Percentiles rank a stretch among this genome's conserved stretches.
Evolutionary conservation across 2,329 filamentous ascomycete genomes (phyloP).

Genomic region (Aspergillus viridinutans): DNA sequence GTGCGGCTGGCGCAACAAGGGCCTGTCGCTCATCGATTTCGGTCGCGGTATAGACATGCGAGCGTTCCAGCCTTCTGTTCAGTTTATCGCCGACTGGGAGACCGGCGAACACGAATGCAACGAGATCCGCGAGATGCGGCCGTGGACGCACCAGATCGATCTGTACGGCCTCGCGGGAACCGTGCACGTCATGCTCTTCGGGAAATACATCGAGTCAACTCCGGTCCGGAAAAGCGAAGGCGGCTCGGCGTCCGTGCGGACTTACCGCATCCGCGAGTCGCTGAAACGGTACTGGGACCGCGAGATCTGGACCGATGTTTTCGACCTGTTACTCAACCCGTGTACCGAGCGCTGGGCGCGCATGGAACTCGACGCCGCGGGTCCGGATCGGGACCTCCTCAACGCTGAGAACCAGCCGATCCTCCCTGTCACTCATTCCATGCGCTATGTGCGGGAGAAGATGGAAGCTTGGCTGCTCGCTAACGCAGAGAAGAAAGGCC

Average conservation of each 20-base stretch:
- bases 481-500: constrained; percentile 75
- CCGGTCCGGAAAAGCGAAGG: constrained; percentile 24
- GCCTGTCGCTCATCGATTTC: constrained; percentile 87
- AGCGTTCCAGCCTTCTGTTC: constrained; percentile 69
- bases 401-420: constrained; percentile 22
- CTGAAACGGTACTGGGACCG: constrained; percentile 97
- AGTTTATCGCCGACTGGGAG: constrained; percentile 96
- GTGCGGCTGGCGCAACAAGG: constrained; percentile 74
- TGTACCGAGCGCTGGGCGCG: constrained; percentile 53
- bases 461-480: constrained; percentile 82
- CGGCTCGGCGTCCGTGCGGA: constrained; percentile 43
- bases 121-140: constrained; percentile 88
- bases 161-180: constrained; percentile 89
- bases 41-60: constrained; percentile 92
- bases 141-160: constrained; percentile 97
- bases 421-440: constrained; percentile 69
- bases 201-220: constrained; percentile 85
- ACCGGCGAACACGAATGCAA: constrained; percentile 81
- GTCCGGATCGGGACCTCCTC: constrained; percentile 1
- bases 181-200: constrained; percentile 84
- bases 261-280: constrained; percentile 74
- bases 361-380: constrained; percentile 47
- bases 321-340: constrained; percentile 84
- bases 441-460: constrained; percentile 64
- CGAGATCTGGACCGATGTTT: constrained; percentile 79